Percentiles rank a stretch among this genome's conserved stretches.
These are phyloP conservation scores for Candida gorgasii DNA, from an alignment of 805 yeast genomes.

Conservation along the genomic window DNA sequence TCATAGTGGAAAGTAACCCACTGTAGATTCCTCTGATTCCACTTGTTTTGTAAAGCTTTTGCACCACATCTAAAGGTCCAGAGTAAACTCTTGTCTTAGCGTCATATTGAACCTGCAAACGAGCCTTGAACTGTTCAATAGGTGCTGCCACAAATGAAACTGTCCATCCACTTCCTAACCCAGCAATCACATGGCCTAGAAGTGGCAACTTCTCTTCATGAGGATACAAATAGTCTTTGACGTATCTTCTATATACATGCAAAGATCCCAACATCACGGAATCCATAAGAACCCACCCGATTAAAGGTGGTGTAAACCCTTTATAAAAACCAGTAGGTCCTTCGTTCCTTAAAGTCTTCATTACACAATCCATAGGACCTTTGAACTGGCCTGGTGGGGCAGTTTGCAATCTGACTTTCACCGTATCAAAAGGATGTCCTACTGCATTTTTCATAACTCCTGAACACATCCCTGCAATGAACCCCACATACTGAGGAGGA, in stretches of 20 bases:
- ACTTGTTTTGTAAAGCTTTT: constrained; percentile 54
- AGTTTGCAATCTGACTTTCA: constrained; percentile 81
- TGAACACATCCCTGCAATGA: constrained; percentile 84
- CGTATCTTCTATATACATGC: constrained; percentile 69
- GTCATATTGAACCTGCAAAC: constrained; percentile 88
- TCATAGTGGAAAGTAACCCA: constrained; percentile 82
- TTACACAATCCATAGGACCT: constrained; percentile 81
- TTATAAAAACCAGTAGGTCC: constrained; percentile 80
- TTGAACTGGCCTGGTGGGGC: constrained; percentile 59
- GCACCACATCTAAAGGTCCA: constrained; percentile 80
- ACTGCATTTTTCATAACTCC: constrained; percentile 87
- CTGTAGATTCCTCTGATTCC: constrained; percentile 77
- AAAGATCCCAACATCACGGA: constrained; percentile 86
- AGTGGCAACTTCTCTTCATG: constrained; percentile 68
- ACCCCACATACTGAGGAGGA: constrained; percentile 68
- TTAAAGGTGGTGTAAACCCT: constrained; percentile 90
- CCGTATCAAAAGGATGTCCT: constrained; percentile 92
- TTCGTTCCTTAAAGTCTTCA: constrained; percentile 69
- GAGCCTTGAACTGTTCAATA: constrained; percentile 83
- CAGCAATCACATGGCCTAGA: constrained; percentile 72
- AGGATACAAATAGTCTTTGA: constrained; percentile 64
- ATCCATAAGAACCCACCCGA: constrained; percentile 95
- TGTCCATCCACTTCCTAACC: constrained; percentile 86
- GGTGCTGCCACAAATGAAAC: constrained; percentile 97
- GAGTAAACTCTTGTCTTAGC: constrained; percentile 62